phyloP scores from a whole-genome alignment of 176 grass and related monocot species.

The Alloteropsis semialata region DNA sequence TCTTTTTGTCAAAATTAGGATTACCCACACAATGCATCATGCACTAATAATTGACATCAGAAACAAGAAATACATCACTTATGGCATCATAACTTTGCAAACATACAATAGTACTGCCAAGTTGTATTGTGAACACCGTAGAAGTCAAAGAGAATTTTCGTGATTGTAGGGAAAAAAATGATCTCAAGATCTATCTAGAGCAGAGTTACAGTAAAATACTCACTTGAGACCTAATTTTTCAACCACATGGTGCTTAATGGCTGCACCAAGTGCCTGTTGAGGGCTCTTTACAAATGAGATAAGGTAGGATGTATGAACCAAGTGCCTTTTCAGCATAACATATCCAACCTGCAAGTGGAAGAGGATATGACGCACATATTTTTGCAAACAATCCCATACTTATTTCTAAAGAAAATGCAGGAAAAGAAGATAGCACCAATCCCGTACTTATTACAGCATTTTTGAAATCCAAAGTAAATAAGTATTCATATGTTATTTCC shows the following conservation, averaged over 20 bases:
- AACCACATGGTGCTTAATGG: conserved; percentile 79
- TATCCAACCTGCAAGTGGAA: conserved; percentile 74
- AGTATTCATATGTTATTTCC: neutral
- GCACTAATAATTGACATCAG: neutral
- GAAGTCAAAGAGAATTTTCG: too few species aligned
- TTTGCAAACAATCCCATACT: neutral
- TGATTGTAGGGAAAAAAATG: neutral
- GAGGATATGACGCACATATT: neutral
- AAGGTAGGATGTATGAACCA: conserved; percentile 92
- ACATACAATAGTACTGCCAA: neutral
- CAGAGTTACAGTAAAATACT: conserved; percentile 24
- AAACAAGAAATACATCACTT: neutral
- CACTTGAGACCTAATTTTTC: conserved; percentile 76
- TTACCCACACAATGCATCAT: neutral
- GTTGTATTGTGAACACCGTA: neutral
- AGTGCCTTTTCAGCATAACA: conserved; percentile 99
- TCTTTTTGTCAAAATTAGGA: neutral
- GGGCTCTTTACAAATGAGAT: conserved; percentile 98
- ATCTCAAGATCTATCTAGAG: conserved; percentile 25
- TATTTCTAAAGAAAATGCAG: conserved; percentile 6
- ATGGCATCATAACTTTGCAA: neutral
- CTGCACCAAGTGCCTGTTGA: conserved; percentile 82
- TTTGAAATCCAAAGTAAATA: neutral
- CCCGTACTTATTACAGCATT: neutral
- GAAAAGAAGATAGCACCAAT: neutral